Evolutionary conservation across 768 basidiomycete genomes (phyloP).

Genomic region (Panus rudis): DNA sequence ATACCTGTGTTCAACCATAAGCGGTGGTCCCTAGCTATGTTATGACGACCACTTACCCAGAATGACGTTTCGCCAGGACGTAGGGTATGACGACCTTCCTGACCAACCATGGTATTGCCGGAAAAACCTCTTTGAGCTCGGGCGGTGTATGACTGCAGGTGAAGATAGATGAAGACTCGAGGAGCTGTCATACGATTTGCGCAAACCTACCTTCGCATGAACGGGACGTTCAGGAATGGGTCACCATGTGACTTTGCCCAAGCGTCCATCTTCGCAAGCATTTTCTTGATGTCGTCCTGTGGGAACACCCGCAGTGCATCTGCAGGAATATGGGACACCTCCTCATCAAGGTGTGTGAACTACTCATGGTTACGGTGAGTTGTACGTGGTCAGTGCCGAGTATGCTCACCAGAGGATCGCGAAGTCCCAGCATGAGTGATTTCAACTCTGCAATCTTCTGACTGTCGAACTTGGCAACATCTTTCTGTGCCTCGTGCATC

Average conservation of each 20-base stretch:
- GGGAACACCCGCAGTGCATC: slow-evolving; percentile 26
- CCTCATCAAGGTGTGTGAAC: slow-evolving; percentile 32
- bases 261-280: slow-evolving; percentile 22
- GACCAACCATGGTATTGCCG: slow-evolving; percentile 32
- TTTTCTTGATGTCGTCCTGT: slow-evolving; percentile 20
- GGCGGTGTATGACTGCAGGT: slow-evolving; percentile 30
- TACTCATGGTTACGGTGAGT: slow-evolving; percentile 8
- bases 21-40: background rate
- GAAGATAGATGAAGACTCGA: background rate
- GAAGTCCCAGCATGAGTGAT: too few species aligned
- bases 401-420: too few species aligned
- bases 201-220: slow-evolving; percentile 27
- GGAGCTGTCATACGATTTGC: background rate
- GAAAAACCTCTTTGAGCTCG: slow-evolving; percentile 31
- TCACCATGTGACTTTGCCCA: slow-evolving; percentile 29
- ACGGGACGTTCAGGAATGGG: slow-evolving; percentile 28
- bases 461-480: slow-evolving; percentile 26
- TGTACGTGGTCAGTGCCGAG: too few species aligned
- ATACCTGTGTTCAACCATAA: slow-evolving; percentile 20
- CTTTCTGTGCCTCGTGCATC: slow-evolving; percentile 19
- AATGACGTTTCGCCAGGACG: slow-evolving; percentile 26
- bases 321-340: slow-evolving; percentile 27
- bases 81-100: slow-evolving; percentile 31
- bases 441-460: slow-evolving; percentile 20
- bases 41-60: slow-evolving; percentile 23